Base-by-base conservation (phyloP, 2,329 filamentous ascomycete species). In the Penicillium aurantiogriseum region DNA sequence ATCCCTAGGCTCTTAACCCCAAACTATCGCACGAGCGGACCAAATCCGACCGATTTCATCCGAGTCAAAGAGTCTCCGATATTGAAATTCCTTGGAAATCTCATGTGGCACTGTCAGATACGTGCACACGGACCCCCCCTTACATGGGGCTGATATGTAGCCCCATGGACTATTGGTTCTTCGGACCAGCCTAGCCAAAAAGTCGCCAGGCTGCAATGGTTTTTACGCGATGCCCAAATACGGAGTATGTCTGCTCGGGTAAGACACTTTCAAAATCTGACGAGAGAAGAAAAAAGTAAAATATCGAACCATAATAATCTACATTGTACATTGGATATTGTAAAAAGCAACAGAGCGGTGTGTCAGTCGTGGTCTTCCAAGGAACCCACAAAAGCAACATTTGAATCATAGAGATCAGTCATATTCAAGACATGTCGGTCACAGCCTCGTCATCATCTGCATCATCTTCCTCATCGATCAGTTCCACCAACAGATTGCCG, bases 401-500 rank as follows among this genome's bases (percentile, higher is more conserved):
- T 10, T 21, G 13, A 43, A 43, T 31, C 19, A 15, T 43, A 15
- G 21, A 35, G 39, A 44, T 23, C 53, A 43, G 38, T 51, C 53
- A 56, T 29, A 45, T 56, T 55, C 47, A 56, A 33, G 54, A 46
- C 25, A 53, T 42, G 11, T 39, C 48, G 36, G 48, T 40, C 31
- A 33, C 38, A 40, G 53, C 57, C 59, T 65, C 64, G 33, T 67
- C 68, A 17, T 69, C 70, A 5, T 79, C 80, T 0, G 80, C 79
- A 0, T 81, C 80, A 2, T 82, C 83, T 27, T 85, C 80, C 4
- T 83, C 79, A 25, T 76, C 74, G 39, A 83, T 78, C 56, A 83
- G 82, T 77, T 99, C 94, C 13, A 97, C 92, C 64, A 97, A 90
- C 57, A 99, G 77, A 74, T 95, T 96, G 3, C 89, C 91, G 63